phyloP scores from a whole-genome alignment of 768 basidiomycete genomes.

The Suillus decipiens region DNA sequence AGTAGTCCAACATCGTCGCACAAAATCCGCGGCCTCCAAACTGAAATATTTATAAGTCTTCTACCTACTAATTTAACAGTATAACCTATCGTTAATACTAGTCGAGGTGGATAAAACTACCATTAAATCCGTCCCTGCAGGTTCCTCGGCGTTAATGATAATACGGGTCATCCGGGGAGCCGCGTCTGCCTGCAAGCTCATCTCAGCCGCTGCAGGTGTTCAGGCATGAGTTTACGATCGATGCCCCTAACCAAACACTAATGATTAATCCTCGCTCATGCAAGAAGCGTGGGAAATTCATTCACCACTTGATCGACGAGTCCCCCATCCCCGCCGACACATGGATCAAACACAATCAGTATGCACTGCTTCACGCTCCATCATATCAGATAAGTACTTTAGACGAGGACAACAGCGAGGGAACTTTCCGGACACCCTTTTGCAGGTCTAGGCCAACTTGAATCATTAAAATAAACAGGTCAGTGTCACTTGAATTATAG shows the following conservation, averaged over 20 bases:
- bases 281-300: neutral
- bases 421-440: neutral
- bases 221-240: neutral
- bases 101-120: neutral
- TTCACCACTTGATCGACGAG: neutral
- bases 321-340: neutral
- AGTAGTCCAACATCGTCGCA: too few relatives aligned
- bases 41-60: neutral
- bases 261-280: neutral
- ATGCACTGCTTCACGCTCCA: neutral
- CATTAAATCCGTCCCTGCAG: neutral
- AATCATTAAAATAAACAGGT: neutral
- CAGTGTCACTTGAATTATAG: neutral
- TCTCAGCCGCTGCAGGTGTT: neutral
- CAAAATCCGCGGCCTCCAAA: neutral
- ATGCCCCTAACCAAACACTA: neutral
- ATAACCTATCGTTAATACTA: neutral
- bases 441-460: neutral
- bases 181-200: neutral
- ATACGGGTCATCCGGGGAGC: neutral
- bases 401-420: neutral
- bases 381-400: neutral
- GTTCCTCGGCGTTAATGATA: neutral
- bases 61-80: neutral
- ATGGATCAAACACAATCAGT: conserved; percentile 4